A percentile compares a stretch with the other conserved stretches of the same genome.
Evolutionary conservation across 345 rosid genomes (phyloP).

Genomic region (Populus alba): DNA sequence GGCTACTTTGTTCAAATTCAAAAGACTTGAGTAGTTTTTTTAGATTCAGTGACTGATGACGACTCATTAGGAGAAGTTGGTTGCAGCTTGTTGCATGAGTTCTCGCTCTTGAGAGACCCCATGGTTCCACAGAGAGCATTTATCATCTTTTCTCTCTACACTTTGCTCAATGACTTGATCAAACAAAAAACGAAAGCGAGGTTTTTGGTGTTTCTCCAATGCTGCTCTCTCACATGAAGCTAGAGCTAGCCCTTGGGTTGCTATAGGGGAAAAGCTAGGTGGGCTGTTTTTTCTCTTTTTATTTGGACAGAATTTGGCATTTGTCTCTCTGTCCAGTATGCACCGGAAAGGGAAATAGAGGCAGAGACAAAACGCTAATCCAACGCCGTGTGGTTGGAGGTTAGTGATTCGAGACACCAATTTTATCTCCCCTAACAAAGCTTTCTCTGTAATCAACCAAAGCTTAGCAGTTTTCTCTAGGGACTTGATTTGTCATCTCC

Average conservation of each 20-base stretch:
- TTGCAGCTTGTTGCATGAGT: slow-evolving; percentile 26
- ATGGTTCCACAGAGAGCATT: slow-evolving; percentile 41
- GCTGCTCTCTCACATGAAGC: too few relatives aligned
- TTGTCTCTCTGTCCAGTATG: slow-evolving; percentile 18
- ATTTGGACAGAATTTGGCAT: not conserved
- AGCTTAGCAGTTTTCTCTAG: slow-evolving; percentile 30
- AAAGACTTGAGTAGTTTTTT: slow-evolving; percentile 26
- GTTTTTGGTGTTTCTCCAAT: too few relatives aligned
- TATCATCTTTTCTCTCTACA: slow-evolving; percentile 20
- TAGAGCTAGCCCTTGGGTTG: not conserved
- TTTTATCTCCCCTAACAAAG: slow-evolving; percentile 12
- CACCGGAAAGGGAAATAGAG: slow-evolving; percentile 11
- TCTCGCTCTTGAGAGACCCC: slow-evolving; percentile 44
- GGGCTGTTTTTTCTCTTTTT: slow-evolving; percentile 23
- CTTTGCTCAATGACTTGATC: not conserved
- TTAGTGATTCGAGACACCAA: slow-evolving; percentile 11
- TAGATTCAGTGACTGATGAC: slow-evolving; percentile 30
- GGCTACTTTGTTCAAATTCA: slow-evolving; percentile 36
- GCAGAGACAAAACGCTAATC: slow-evolving; percentile 10
- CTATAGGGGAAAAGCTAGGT: not conserved
- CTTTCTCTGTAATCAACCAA: not conserved
- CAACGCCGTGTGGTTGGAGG: slow-evolving; percentile 23
- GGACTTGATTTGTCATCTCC: slow-evolving; percentile 28
- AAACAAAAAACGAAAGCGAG: too few relatives aligned
- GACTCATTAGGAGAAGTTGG: slow-evolving; percentile 33